A percentile compares a stretch with the other conserved stretches of the same genome.
These are phyloP conservation scores for Arthrobotrys conoides DNA, from an alignment of 2,329 filamentous ascomycete species.

Conservation along the genomic window DNA sequence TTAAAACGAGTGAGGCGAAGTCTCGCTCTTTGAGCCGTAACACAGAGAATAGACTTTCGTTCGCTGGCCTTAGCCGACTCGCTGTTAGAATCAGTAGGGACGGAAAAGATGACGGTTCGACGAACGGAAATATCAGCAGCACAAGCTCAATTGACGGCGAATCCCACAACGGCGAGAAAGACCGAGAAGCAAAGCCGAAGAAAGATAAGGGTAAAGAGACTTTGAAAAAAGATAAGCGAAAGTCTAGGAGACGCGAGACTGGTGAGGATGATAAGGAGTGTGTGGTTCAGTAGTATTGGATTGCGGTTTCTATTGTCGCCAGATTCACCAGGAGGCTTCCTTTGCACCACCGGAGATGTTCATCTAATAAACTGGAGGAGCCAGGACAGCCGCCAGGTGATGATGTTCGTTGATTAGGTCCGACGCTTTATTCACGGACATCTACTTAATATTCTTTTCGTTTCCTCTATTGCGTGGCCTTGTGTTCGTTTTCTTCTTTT, in stretches of 20 bases:
- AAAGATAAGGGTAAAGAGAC: conserved; percentile 52
- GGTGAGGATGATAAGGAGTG: conserved; percentile 57
- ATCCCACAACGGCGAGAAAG: conserved; percentile 30
- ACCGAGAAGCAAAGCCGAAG: conserved; percentile 29
- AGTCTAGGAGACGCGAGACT: conserved; percentile 45
- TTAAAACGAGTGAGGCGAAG: conserved; percentile 4
- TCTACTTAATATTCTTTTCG: conserved; percentile 8
- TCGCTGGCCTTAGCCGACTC: conserved; percentile 49
- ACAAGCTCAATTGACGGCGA: conserved; percentile 51
- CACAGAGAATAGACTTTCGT: conserved; percentile 55
- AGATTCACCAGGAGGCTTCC: conserved; percentile 34
- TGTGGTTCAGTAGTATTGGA: conserved; percentile 60
- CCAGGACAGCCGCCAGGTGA: conserved; percentile 7
- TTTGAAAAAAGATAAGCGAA: conserved; percentile 40
- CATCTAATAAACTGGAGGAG: conserved; percentile 1
- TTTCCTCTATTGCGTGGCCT: conserved; percentile 1
- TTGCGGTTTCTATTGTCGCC: conserved; percentile 46
- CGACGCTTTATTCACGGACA: conserved; percentile 33
- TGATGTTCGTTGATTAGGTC: conserved; percentile 13
- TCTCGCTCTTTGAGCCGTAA: conserved; percentile 47
- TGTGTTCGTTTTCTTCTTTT: conserved; percentile 13
- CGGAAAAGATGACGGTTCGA: conserved; percentile 34
- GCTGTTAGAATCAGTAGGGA: conserved; percentile 50
- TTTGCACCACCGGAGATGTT: conserved; percentile 9
- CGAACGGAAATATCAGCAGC: conserved; percentile 37